A percentile compares a stretch with the other conserved stretches of the same genome.
These are phyloP conservation scores for Cerrena zonata DNA, from an alignment of 1,284 basidiomycete genomes.

Conservation along the genomic window DNA sequence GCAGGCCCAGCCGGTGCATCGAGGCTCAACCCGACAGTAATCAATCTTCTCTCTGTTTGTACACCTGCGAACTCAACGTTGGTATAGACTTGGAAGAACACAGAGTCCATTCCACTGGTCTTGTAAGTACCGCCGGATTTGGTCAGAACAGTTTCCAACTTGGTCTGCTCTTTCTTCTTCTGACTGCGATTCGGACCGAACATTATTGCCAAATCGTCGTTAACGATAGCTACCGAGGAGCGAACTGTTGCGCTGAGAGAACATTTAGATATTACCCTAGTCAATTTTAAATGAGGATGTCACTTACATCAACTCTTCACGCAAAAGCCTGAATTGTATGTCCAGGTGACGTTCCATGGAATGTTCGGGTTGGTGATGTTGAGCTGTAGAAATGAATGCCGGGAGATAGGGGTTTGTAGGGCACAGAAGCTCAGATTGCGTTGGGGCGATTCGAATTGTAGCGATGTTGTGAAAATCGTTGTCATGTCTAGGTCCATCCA, in stretches of 20 bases:
- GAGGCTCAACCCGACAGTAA: constrained; percentile 18
- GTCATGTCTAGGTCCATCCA: constrained; percentile 53
- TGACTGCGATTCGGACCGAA: constrained; percentile 1
- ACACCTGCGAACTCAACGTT: constrained; percentile 16
- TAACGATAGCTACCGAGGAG: constrained; percentile 24
- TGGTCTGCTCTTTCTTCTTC: constrained; percentile 11
- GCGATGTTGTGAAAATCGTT: constrained; percentile 57
- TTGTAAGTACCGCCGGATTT: constrained; percentile 25
- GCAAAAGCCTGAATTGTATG: constrained; percentile 62
- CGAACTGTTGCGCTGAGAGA: constrained; percentile 30
- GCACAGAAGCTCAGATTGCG: constrained; percentile 52
- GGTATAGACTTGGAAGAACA: constrained; percentile 24
- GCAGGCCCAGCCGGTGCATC: constrained; percentile 15
- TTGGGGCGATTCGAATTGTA: constrained; percentile 58
- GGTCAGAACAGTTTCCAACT: constrained; percentile 17
- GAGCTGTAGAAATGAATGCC: constrained; percentile 48
- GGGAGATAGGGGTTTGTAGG: constrained; percentile 48
- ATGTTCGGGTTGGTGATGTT: constrained; percentile 48
- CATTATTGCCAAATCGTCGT: constrained; percentile 26
- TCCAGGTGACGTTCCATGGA: constrained; percentile 63
- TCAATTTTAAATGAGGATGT: not conserved
- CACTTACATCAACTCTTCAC: constrained; percentile 64
- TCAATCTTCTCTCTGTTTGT: constrained; percentile 16
- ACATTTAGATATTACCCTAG: too few relatives aligned
- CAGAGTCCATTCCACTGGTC: constrained; percentile 18